Base-by-base conservation (phyloP, 2,329 filamentous ascomycete genomes). In the Arthroderma uncinatum region DNA sequence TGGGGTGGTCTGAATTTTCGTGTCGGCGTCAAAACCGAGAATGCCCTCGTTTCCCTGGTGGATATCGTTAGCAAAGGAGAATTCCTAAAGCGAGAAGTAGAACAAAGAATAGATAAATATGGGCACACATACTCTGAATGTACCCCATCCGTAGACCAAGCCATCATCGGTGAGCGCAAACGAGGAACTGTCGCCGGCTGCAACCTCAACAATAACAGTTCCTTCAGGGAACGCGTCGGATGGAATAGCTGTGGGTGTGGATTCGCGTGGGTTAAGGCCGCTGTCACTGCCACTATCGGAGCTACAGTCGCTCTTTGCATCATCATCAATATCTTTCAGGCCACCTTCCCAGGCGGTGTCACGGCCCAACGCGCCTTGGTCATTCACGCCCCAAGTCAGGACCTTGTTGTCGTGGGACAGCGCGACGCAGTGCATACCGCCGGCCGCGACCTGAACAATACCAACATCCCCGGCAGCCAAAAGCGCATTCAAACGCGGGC, bases 381-480 rank as follows among this genome's bases (percentile, higher is more conserved):
- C 89, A 68, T 93, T 93, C 64, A 93, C 88, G 56, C 89, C 89
- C 89, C 89, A 94, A 28, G 87, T 90, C 56, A 89, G 74, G 63
- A 94, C 86, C 73, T 84, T 84, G 76, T 90, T 89, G 70, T 92
- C 85, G 63, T 84, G 80, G 53, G 89, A 92, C 55, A 93, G 74
- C 2, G 85, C 87, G 61, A 86, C 76, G 55, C 79, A 83, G 72
- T 94, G 89, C 87, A 94, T 92, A 57, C 87, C 88, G 60, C 89
- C 89, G 59, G 85, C 83, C 54, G 86, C 83, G 58, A 94, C 72
- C 70, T 87, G 83, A 1, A 93, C 87, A 36, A 93, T 82, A 48
- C 83, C 81, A 56, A 84, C 79, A 37, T 74, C 74, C 59, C 78
- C 74, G 2, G 79, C 73, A 25, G 74, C 71, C 40, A 89, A 76